These are phyloP conservation scores for Leishmania gerbilli DNA, from an alignment of 208 protist genomes.

Conservation along the genomic window DNA sequence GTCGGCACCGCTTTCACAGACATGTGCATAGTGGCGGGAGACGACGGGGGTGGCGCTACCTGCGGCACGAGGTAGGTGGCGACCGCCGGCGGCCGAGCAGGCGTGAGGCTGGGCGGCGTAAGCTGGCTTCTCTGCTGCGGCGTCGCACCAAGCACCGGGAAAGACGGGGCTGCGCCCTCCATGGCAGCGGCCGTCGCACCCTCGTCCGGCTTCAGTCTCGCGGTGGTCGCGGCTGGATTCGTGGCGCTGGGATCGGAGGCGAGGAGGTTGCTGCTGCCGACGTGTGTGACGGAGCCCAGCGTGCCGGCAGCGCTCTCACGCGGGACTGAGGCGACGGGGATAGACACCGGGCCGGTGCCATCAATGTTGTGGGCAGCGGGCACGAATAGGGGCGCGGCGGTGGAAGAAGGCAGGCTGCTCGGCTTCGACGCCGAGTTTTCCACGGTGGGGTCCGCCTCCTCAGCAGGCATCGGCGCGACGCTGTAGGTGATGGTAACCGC, in stretches of 20 bases:
- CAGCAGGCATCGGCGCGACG: constrained; percentile 29
- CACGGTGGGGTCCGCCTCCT: background rate
- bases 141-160: constrained; percentile 4
- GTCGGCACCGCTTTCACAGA: constrained; percentile 15
- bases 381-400: constrained; percentile 20
- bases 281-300: background rate
- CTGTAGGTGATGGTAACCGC: constrained; percentile 60
- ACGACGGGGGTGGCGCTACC: constrained; percentile 31
- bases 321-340: constrained; percentile 21
- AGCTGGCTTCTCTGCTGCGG: constrained; percentile 19
- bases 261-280: background rate
- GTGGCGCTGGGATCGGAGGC: constrained; percentile 27
- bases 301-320: constrained; percentile 15
- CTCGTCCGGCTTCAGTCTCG: constrained; percentile 23
- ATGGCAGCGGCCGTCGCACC: constrained; percentile 10
- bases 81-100: constrained; percentile 19
- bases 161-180: constrained; percentile 2
- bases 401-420: constrained; percentile 5
- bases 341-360: constrained; percentile 12
- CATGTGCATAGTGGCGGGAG: constrained; percentile 20
- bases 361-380: constrained; percentile 34
- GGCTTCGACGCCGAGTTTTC: background rate
- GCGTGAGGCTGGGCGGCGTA: constrained; percentile 31
- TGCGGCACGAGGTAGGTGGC: constrained; percentile 19
- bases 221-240: constrained; percentile 25